Evolutionary conservation across 208 protist species (phyloP).

Genomic region (Leishmania guyanensis): DNA sequence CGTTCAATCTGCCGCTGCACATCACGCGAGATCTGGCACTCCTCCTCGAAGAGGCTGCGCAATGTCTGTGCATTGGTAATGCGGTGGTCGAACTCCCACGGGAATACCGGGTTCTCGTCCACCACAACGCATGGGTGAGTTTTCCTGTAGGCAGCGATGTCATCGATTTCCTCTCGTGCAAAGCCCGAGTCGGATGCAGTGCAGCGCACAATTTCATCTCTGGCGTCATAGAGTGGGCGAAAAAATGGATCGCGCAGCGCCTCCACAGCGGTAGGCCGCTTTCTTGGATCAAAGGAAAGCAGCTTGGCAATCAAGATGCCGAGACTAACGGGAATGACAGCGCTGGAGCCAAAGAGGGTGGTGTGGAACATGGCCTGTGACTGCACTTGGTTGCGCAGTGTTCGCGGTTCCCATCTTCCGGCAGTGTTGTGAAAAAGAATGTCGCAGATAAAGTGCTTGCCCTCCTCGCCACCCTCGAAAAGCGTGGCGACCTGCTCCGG

Average conservation of each 20-base stretch:
- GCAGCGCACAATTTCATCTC: conserved; percentile 69
- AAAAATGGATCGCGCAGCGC: conserved; percentile 75
- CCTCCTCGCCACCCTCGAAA: conserved; percentile 69
- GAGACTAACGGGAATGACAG: conserved; percentile 41
- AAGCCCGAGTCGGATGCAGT: conserved; percentile 9
- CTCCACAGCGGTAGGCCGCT: conserved; percentile 65
- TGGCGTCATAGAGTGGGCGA: conserved; percentile 30
- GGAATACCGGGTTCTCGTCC: conserved; percentile 32
- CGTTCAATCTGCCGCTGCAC: conserved; percentile 20
- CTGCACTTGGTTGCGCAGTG: conserved; percentile 12
- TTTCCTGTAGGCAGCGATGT: conserved; percentile 30
- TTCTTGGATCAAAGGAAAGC: conserved; percentile 54
- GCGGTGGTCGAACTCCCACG: conserved; percentile 62
- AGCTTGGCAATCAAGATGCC: conserved; percentile 55
- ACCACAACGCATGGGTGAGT: conserved; percentile 32
- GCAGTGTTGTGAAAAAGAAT: conserved; percentile 39
- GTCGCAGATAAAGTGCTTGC: conserved; percentile 60
- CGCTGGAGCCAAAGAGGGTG: conserved; percentile 60
- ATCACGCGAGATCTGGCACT: conserved; percentile 26
- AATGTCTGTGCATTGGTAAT: conserved; percentile 40
- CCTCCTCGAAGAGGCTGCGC: conserved; percentile 41
- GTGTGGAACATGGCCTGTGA: conserved; percentile 42
- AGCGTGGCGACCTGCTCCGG: conserved; percentile 69
- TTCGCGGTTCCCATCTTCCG: not conserved
- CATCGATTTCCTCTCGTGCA: conserved; percentile 21